Conservation (phyloP, 2,329 filamentous ascomycete species). For the Beauveria asiatica region DNA sequence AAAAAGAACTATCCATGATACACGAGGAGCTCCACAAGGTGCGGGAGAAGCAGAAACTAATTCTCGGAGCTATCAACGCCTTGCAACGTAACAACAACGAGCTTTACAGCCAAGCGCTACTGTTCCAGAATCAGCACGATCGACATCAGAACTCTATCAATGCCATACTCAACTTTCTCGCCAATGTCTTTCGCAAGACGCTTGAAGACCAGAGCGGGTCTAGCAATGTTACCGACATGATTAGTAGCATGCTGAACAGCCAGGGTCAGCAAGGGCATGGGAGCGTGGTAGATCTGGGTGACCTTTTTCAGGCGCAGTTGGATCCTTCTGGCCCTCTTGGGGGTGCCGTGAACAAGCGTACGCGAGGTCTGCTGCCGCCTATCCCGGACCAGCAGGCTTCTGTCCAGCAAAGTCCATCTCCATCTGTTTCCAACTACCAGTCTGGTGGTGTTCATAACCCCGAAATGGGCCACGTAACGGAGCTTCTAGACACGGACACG, state of each 20-base stretch:
- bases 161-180: conserved; percentile 93
- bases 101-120: conserved; percentile 76
- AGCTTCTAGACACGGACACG: conserved; percentile 48
- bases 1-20: conserved; percentile 69
- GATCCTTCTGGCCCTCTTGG: conserved; percentile 29
- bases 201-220: conserved; percentile 72
- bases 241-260: conserved; percentile 63
- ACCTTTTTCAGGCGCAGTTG: conserved; percentile 43
- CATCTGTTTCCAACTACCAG: conserved; percentile 24
- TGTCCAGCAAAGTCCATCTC: conserved; percentile 21
- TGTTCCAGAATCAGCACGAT: conserved; percentile 86
- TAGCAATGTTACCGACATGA: conserved; percentile 75
- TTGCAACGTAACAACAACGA: conserved; percentile 81
- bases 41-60: conserved; percentile 77
- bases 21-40: conserved; percentile 74
- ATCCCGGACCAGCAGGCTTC: conserved; percentile 34
- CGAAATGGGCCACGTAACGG: conserved; percentile 50
- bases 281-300: conserved; percentile 53
- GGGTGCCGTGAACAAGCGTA: conserved; percentile 38
- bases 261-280: conserved; percentile 43
- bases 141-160: conserved; percentile 99
- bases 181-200: conserved; percentile 91
- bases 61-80: conserved; percentile 71
- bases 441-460: conserved; percentile 25
- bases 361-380: conserved; percentile 46